Percentiles rank a stretch among this genome's conserved stretches.
phyloP scores from a whole-genome alignment of 768 basidiomycete species.

The Tricholoma sp. region DNA sequence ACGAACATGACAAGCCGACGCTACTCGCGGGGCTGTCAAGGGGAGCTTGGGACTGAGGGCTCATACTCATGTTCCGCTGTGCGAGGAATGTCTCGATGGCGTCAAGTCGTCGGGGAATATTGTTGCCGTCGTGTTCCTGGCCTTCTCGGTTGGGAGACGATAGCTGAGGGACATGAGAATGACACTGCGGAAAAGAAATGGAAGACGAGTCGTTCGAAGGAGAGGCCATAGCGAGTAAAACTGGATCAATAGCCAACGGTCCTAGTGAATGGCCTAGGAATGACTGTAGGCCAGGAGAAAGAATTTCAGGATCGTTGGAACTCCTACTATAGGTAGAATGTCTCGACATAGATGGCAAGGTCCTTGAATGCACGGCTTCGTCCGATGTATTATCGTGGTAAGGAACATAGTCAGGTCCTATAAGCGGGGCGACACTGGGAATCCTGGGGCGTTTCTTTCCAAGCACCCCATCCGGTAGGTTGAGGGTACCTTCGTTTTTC shows the following conservation, averaged over 20 bases:
- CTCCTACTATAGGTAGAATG: conserved; percentile 11
- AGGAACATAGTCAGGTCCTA: conserved; percentile 12
- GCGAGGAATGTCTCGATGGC: conserved; percentile 21
- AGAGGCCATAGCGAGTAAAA: conserved; percentile 14
- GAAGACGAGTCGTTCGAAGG: not conserved
- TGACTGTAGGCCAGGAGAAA: conserved; percentile 5
- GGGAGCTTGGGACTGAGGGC: conserved; percentile 18
- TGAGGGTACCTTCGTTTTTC: conserved; percentile 18
- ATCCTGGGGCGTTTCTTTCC: conserved; percentile 26
- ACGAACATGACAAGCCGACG: conserved; percentile 14
- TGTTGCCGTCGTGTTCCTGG: not conserved
- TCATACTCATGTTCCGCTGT: conserved; percentile 20
- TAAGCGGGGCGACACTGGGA: conserved; percentile 36
- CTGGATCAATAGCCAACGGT: conserved; percentile 22
- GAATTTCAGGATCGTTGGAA: conserved; percentile 4
- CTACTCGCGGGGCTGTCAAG: conserved; percentile 19
- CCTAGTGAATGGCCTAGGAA: conserved; percentile 9
- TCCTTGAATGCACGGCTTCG: not conserved
- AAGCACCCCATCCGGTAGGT: conserved; percentile 3
- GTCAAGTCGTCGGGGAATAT: conserved; percentile 18
- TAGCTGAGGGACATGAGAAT: conserved; percentile 2
- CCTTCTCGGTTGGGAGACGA: not conserved
- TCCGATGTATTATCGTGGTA: not conserved
- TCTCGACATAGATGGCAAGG: conserved; percentile 11
- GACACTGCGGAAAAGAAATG: not conserved